Conservation (phyloP, 495 filamentous ascomycete genomes). For the Aspergillus egyptiacus region DNA sequence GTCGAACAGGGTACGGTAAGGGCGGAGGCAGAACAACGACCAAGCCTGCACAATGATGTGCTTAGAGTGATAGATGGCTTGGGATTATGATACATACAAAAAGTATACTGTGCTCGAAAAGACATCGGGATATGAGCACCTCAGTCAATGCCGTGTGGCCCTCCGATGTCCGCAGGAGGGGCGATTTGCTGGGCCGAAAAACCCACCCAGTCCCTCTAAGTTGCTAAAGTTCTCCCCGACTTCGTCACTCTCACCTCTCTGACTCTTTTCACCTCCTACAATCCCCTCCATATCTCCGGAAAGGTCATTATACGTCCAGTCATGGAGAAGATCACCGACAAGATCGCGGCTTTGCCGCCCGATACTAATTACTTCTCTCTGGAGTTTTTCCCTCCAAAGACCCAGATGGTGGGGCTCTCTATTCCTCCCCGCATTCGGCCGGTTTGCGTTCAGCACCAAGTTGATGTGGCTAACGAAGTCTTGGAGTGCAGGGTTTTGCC, state of each 20-base stretch:
- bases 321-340: slow-evolving; percentile 94
- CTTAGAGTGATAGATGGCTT: too few relatives aligned
- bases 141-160: background rate
- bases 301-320: slow-evolving; percentile 1
- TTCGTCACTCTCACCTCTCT: background rate
- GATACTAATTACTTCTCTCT: slow-evolving; percentile 86
- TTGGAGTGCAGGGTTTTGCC: slow-evolving; percentile 59
- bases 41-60: too few relatives aligned
- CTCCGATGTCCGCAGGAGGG: background rate
- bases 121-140: background rate
- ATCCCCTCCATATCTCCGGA: slow-evolving; percentile 1
- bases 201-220: too few relatives aligned
- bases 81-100: too few relatives aligned
- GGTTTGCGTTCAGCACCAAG: background rate
- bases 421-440: slow-evolving; percentile 20
- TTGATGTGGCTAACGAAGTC: slow-evolving; percentile 18
- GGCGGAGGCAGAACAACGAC: too few relatives aligned
- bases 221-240: background rate
- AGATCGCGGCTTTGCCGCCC: slow-evolving; percentile 83
- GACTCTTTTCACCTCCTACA: slow-evolving; percentile 3
- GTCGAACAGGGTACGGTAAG: too few relatives aligned
- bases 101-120: too few relatives aligned
- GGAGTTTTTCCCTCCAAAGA: slow-evolving; percentile 99
- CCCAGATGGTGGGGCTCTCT: slow-evolving; percentile 61
- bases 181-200: background rate